A percentile compares a stretch with the other conserved stretches of the same genome.
Evolutionary conservation across 2,329 filamentous ascomycete genomes (phyloP).

Genomic region (Trichoderma oligosporum): DNA sequence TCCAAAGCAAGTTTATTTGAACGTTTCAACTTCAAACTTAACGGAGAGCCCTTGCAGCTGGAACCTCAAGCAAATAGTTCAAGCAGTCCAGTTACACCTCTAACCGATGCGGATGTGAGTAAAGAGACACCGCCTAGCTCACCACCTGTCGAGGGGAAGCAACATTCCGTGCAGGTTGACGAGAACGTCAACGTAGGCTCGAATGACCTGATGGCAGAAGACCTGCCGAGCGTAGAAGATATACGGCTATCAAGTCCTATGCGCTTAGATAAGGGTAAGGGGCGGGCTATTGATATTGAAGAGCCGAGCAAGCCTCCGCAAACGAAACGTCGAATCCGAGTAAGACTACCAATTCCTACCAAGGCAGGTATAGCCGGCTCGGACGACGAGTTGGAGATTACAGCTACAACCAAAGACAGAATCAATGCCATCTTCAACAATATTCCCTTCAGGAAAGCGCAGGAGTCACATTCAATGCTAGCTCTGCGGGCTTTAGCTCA

Average conservation of each 20-base stretch:
- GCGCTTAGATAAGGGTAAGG: slow-evolving; percentile 55
- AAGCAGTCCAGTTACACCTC: slow-evolving; percentile 50
- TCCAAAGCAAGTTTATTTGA: slow-evolving; percentile 78
- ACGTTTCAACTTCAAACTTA: slow-evolving; percentile 69
- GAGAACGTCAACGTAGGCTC: slow-evolving; percentile 22
- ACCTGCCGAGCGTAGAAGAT: slow-evolving; percentile 40
- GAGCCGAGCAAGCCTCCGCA: slow-evolving; percentile 24
- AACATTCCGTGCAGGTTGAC: slow-evolving; percentile 10
- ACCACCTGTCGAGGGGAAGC: slow-evolving; percentile 42
- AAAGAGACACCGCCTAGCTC: slow-evolving; percentile 71
- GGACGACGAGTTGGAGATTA: slow-evolving; percentile 64
- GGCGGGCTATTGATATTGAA: slow-evolving; percentile 25
- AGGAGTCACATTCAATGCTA: slow-evolving; percentile 61
- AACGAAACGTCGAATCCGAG: slow-evolving; percentile 48
- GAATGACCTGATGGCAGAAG: slow-evolving; percentile 32
- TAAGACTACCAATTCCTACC: slow-evolving; percentile 44
- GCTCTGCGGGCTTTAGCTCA: slow-evolving; percentile 72
- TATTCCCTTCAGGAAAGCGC: slow-evolving; percentile 58
- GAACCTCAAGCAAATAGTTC: slow-evolving; percentile 49
- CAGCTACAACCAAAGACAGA: slow-evolving; percentile 46
- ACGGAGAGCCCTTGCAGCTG: slow-evolving; percentile 30
- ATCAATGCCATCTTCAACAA: slow-evolving; percentile 66
- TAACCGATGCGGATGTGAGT: slow-evolving; percentile 50
- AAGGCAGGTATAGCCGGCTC: slow-evolving; percentile 43
- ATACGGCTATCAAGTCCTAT: slow-evolving; percentile 31